Base-by-base conservation (phyloP, 495 filamentous ascomycete genomes). In the Aspergillus funiculosus region DNA sequence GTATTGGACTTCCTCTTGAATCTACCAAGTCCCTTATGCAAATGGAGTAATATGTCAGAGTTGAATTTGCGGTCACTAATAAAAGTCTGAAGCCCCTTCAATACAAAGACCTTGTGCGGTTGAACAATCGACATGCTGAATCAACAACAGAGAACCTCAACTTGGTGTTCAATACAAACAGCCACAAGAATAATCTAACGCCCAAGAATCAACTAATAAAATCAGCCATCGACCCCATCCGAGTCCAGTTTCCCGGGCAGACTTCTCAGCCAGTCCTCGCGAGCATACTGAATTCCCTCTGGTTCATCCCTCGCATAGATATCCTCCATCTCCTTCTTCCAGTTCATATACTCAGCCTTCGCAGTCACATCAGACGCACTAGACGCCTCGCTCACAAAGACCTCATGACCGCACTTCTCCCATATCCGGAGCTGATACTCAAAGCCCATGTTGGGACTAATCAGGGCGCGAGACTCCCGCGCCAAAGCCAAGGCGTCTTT, bases 371-470 rank as follows among this genome's bases (percentile, higher is more conserved):
- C 13, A 13, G 7, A 9, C 2, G 13, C 31, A 3, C 17, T 1
- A 13, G 15, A 8, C 9, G 11, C 19, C 10, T 14, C 42, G 5
- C 4, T 2, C 0, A 13, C 4, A 19, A 34, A 41, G 1, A 36
- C 29, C 1, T 31, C 22, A 22, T 19, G 41, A 6, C 22, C n/a
- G 13, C 20, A 48, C 6, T 13, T 2, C 28, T 36, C 37, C 46
- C 46, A 48, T 1, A 48, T 22, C 14, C 26, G 13, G 13, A 48
- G 17, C 5, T 48, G 46, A 34, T 40, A 41, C 27, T 48, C 18
- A 24, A 48, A 48, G 1, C 46, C 46, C 2, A 48, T 39, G 25
- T 48, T 48, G 6, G 46, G 46, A 14, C 5, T 17, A 11, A 48
- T 48, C 28, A 35, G 14, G 5, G 14, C 2, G 1, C 46, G 37